Evolutionary conservation across 2,329 filamentous ascomycete genomes (phyloP), one percentile per base, ranked within the genome.

Genomic region (Fusarium proliferatum): DNA sequence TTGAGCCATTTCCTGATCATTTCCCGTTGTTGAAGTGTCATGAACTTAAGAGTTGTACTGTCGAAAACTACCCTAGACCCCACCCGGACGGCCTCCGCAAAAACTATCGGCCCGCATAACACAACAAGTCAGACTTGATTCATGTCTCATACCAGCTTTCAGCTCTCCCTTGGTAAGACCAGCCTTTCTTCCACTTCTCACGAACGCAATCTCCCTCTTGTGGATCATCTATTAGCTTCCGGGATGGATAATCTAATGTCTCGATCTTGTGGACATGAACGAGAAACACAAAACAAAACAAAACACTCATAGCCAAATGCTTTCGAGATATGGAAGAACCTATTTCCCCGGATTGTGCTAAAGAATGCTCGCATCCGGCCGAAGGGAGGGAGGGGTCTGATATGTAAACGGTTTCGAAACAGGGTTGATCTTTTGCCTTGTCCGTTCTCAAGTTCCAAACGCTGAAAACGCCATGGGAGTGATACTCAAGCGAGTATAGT

Each of bases 161-260:
- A 72, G 58, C 68, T 69, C 68, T 69, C 69, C 68, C 64, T 72
- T 72, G 30, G 45, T 72, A 53, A 41, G 52, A 72, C 68, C 46
- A 42, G 49, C 38, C 23, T 46, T 53, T 58, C 36, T 26, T 64
- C 51, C 43, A 57, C 42, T 41, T 53, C 36, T 51, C 55, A 60
- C 52, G 5, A 46, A n/a, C 30, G 58, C 33, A 69, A 72, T 64
- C 30, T 72, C 58, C 48, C 42, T 53, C 33, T 23, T 41, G 49
- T 64, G 57, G 63, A 48, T 15, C 63, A 16, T 30, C 41, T 42
- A 9, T 34, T 51, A 60, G 46, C 30, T 46, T 33, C 9, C 36
- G 23, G 46, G 53, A 61, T 38, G 38, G 11, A 33, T n/a, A 67
- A 10, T 67, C 16, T 26, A 62, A 12, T 68, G 55, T 61, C 49